Evolutionary conservation across 805 yeast genomes (phyloP).

Genomic region (Zygotorulaspora danielsina): DNA sequence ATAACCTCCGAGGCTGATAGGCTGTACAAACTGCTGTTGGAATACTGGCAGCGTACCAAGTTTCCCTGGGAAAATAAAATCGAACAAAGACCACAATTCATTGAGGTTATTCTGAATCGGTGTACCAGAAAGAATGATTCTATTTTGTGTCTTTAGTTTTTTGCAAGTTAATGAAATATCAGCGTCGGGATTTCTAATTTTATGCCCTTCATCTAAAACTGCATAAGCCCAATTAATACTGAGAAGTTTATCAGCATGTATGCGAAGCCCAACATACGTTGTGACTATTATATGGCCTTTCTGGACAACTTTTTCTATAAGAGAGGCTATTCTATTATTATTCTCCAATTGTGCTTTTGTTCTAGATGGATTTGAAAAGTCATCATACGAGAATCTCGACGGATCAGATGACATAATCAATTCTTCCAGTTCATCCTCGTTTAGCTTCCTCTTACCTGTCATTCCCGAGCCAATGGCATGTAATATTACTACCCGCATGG

Average conservation of each 20-base stretch:
- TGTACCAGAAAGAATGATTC: slow-evolving; percentile 89
- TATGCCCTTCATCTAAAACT: slow-evolving; percentile 93
- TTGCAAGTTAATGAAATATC: slow-evolving; percentile 83
- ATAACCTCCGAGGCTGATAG: slow-evolving; percentile 96
- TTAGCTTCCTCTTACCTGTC: slow-evolving; percentile 37
- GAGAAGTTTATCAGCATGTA: slow-evolving; percentile 60
- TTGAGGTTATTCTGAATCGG: slow-evolving; percentile 92
- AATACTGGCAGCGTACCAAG: slow-evolving; percentile 93
- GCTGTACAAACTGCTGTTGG: slow-evolving; percentile 85
- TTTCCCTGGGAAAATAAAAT: slow-evolving; percentile 91
- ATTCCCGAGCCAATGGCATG: slow-evolving; percentile 93
- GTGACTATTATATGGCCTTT: slow-evolving; percentile 85
- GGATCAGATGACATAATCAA: slow-evolving; percentile 38
- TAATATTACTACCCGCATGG: slow-evolving; percentile 75
- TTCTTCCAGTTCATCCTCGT: slow-evolving; percentile 51
- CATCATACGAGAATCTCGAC: slow-evolving; percentile 43
- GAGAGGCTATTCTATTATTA: slow-evolving; percentile 28
- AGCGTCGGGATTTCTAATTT: slow-evolving; percentile 90
- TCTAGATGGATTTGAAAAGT: slow-evolving; percentile 28
- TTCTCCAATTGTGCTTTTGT: slow-evolving; percentile 31
- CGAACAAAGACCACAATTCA: slow-evolving; percentile 93
- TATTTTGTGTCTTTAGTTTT: slow-evolving; percentile 74
- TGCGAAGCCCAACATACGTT: slow-evolving; percentile 80
- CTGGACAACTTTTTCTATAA: slow-evolving; percentile 49
- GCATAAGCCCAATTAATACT: slow-evolving; percentile 83